Evolutionary conservation across 1,284 basidiomycete species (phyloP), one percentile per base, ranked within the genome.

Genomic region (Blastosporella zonata): DNA sequence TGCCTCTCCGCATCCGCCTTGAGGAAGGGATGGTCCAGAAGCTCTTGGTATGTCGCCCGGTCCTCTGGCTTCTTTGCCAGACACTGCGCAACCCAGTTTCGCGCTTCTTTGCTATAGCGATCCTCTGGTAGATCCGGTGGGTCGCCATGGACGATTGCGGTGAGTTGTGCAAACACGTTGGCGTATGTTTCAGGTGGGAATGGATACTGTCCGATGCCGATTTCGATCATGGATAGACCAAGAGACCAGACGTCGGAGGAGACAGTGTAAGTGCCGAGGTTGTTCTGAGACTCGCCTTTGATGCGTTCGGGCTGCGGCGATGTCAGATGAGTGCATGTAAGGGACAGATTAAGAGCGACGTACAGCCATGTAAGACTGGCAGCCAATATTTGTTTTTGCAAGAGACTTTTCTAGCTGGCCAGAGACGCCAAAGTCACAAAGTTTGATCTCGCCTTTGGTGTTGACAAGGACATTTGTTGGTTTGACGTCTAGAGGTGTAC

Each of bases 161-260:
- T 92, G 34, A 99, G 74, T 70, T 99, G 94, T 1, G 94, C 70
- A 59, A 99, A 97, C 1, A 98, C 94, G 65, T 98, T 98, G 47
- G 86, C 83, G 66, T 97, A 99, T 2, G 94, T 96, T 70, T 98
- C 95, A n/a, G 95, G 95, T 22, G 96, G 96, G 65, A 97, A 99
- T 1, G 96, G 97, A 68, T 99, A 99, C 57, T 83, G 79, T 17
- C 97, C 95, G 58, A 93, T 70, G 38, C 91, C 89, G 53, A 97
- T 87, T 68, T 99, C 96, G 60, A 98, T 93, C 67, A 98, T 88
- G 2, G 90, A 89, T 28, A 99, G 75, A 2, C 96, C 96, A n/a
- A 99, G 82, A 8, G 94, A 97, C 96, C 96, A 99, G 4, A 99
- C 91, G 63, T 99, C 96, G 2, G 94, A 97, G 1, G 94, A 91